Evolutionary conservation across 495 filamentous ascomycete genomes (phyloP), one percentile per base, ranked within the genome.

Genomic region (Penicillium psychrofluorescens): DNA sequence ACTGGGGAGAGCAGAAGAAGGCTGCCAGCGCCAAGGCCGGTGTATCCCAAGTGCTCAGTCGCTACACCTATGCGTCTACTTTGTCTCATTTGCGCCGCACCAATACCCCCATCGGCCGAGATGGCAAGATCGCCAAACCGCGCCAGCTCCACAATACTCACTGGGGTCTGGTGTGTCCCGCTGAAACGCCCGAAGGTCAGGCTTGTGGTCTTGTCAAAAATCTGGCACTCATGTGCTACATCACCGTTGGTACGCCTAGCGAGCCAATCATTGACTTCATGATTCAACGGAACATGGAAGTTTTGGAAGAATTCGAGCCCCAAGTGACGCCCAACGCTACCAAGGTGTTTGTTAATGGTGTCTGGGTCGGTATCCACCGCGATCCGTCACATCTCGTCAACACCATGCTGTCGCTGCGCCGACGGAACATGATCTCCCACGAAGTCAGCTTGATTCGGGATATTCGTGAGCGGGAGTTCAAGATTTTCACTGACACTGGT

Each of bases 1-100:
- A 99, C 65, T 99, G 92, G 92, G 94, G 94, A 48, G 92, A 97
- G 48, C 92, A 97, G 66, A 99, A 96, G 77, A 97, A 97, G 73
- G 91, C 92, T 13, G 86, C 85, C 51, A 85, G 79, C 51, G 84
- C 89, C 1, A 97, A 95, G 50, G 92, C 92, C 40, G 92, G 92
- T 68, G 92, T 99, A 28, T 96, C 91, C 8, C 92, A 99, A 67
- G 94, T 99, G 66, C 73, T 99, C 42, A 97, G 95, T 74, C 81
- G 92, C 56, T 97, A 97, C 58, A 97, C 94, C 0, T 99, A 92
- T 58, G 85, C 94, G 13, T 97, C 94, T 29, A 95, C 90, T 3
- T 66, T 99, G 14, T 97, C 94, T 6, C 94, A 97, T 83, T 76
- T 99, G 56, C 81, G 94, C 46, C 81, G 92, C 48, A 99, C 94